Conservation (phyloP, 352 stramenopile species). For the Phytophthora sp. region DNA sequence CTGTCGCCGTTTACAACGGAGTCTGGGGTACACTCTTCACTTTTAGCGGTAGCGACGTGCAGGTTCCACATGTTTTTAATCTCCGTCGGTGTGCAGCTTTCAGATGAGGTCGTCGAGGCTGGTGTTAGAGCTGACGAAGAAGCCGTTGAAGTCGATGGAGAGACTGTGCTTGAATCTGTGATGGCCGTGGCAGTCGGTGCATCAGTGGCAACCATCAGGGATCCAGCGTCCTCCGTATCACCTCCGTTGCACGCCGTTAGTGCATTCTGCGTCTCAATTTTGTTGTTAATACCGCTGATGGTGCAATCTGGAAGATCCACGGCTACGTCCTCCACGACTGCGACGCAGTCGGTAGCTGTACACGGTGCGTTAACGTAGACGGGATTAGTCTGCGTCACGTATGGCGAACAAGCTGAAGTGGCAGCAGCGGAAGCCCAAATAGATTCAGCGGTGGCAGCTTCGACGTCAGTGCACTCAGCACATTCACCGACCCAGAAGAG, state of each 20-base stretch:
- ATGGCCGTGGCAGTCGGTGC: neutral
- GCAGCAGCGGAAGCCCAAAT: slow-evolving; percentile 25
- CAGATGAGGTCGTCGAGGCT: neutral
- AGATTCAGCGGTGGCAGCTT: slow-evolving; percentile 14
- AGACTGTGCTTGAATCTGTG: slow-evolving; percentile 1
- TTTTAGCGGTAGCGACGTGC: slow-evolving; percentile 28
- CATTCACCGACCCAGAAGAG: slow-evolving; percentile 4
- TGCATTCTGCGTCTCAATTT: slow-evolving; percentile 31
- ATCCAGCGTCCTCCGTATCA: neutral
- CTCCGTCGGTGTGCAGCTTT: slow-evolving; percentile 24
- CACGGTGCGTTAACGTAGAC: slow-evolving; percentile 34
- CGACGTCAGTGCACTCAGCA: slow-evolving; percentile 26
- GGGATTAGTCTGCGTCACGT: slow-evolving; percentile 23
- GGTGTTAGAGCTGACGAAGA: slow-evolving; percentile 12
- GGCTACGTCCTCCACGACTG: slow-evolving; percentile 21
- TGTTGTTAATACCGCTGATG: slow-evolving; percentile 37
- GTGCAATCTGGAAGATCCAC: slow-evolving; percentile 33
- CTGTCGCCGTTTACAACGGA: slow-evolving; percentile 20
- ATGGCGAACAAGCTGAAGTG: slow-evolving; percentile 23
- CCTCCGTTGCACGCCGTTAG: slow-evolving; percentile 26
- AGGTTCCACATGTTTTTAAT: slow-evolving; percentile 20
- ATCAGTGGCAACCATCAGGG: neutral
- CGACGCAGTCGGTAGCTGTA: slow-evolving; percentile 27
- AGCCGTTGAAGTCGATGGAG: slow-evolving; percentile 1
- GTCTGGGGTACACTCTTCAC: slow-evolving; percentile 29